Conservation (phyloP, 31 red algal species). For the Endocladia muricata region DNA sequence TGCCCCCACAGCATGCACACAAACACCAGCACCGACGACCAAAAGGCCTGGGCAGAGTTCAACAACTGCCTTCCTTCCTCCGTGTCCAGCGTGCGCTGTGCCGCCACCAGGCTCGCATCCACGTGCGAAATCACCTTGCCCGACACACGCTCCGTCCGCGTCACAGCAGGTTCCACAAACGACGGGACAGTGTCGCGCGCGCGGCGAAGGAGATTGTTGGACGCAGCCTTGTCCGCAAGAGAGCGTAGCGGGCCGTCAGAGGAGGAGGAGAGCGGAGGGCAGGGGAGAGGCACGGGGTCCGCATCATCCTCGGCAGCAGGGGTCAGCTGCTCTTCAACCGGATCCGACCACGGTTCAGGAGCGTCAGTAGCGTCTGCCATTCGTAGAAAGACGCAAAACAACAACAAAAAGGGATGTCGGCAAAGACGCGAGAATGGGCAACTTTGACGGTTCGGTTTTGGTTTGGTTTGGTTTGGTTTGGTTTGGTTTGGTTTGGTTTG, state of each 20-base stretch:
- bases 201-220: background rate
- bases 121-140: background rate
- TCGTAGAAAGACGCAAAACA: too few species aligned
- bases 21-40: background rate
- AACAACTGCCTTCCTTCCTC: slow-evolving; percentile 8
- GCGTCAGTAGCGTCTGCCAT: too few species aligned
- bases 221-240: slow-evolving; percentile 6
- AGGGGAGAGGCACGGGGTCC: too few species aligned
- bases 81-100: background rate
- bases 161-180: background rate
- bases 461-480: too few species aligned
- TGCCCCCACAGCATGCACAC: background rate
- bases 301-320: too few species aligned
- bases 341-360: too few species aligned
- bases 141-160: background rate
- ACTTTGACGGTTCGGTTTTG: too few species aligned
- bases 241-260: slow-evolving; percentile 8
- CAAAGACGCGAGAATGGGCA: too few species aligned
- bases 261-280: too few species aligned
- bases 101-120: background rate
- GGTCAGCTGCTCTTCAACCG: too few species aligned
- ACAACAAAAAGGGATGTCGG: too few species aligned
- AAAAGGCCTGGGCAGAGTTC: background rate
- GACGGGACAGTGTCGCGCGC: slow-evolving; percentile 1
- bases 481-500: too few species aligned